Conservation (phyloP, 495 filamentous ascomycete genomes). For the Xylaria scruposa region DNA sequence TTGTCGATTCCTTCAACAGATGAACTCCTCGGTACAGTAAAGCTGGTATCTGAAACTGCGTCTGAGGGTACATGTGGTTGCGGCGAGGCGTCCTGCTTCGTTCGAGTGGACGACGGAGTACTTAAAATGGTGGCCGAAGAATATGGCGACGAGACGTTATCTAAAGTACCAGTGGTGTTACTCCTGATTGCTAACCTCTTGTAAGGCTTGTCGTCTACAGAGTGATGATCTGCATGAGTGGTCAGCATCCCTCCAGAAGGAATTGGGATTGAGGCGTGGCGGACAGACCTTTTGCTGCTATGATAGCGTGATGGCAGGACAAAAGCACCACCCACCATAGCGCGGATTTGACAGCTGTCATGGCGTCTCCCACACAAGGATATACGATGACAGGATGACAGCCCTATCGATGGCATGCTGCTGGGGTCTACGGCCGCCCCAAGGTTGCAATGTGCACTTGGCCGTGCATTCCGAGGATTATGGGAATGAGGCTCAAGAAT, state of each 20-base stretch:
- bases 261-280: constrained; percentile 16
- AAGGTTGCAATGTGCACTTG: neutral
- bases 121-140: neutral
- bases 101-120: neutral
- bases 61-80: neutral
- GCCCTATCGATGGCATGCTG: constrained; percentile 1
- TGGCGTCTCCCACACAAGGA: constrained; percentile 2
- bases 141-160: neutral
- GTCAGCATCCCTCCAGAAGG: constrained; percentile 21
- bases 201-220: neutral
- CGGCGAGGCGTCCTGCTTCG: neutral
- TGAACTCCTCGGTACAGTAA: neutral
- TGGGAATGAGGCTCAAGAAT: constrained; percentile 13
- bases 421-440: constrained; percentile 22
- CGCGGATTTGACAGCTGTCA: constrained; percentile 4
- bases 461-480: constrained; percentile 14
- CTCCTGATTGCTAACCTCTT: constrained; percentile 2
- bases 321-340: constrained; percentile 23
- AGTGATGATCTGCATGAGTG: constrained; percentile 14
- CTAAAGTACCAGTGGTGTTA: constrained; percentile 9
- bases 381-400: neutral
- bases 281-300: neutral
- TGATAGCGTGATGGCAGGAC: constrained; percentile 8
- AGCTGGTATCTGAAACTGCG: neutral
- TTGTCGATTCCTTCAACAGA: neutral